Base-by-base conservation (phyloP, 75 land plant species). In the Selaginella tamariscina region DNA sequence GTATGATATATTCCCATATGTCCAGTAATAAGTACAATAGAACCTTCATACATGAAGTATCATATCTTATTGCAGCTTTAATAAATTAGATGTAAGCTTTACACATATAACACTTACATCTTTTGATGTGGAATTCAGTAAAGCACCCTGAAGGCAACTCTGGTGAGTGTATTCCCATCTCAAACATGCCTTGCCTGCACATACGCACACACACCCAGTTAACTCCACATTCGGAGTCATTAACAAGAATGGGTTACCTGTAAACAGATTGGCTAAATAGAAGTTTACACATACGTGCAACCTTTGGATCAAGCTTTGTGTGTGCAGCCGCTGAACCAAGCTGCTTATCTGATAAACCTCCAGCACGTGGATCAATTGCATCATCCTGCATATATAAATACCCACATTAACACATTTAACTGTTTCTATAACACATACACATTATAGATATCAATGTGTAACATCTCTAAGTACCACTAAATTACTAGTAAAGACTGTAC, bases 201-300 rank as follows among this genome's bases (percentile, higher is more conserved):
- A 15, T 20, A 33, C n/a, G n/a, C n/a, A n/a, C n/a, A 33, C 29
- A 0, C 20, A 26, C 18, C 32, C 24, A 59, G 15, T 5, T 65
- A 44, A 28, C 18, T n/a, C n/a, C n/a, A n/a, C n/a, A n/a, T n/a
- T n/a, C n/a, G n/a, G n/a, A n/a, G n/a, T n/a, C n/a, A n/a, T n/a
- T n/a, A n/a, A n/a, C n/a, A n/a, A n/a, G n/a, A n/a, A n/a, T n/a
- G n/a, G n/a, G n/a, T n/a, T 30, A 82, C 88, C 71, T 81, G 69
- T 88, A 88, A 1, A 80, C 72, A 68, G 80, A 82, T 32, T 88
- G 88, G 56, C 84, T 74, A 67, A 85, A 81, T 21, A 88, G 68
- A 24, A 85, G 63, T 56, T 83, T 85, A 77, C 78, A 77, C 24
- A 82, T 75, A 63, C 77, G 73, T 21, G 74, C 84, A 21, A 88